Conservation (phyloP, 345 rosid species). For the Pistacia atlantica region DNA sequence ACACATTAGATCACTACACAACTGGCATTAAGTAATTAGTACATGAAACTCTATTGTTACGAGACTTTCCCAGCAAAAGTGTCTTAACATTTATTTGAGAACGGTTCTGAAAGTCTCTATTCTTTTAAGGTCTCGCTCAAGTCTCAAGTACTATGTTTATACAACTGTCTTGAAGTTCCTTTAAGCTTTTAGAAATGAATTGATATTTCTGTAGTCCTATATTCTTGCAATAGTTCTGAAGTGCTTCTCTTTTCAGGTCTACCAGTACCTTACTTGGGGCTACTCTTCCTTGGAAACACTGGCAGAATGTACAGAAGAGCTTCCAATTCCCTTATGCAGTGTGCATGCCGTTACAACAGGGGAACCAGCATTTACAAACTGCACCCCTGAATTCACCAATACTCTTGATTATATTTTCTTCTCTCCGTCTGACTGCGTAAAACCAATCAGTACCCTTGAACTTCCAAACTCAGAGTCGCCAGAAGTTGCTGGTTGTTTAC, state of each 20-base stretch:
- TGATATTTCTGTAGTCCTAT: neutral
- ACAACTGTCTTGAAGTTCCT: neutral
- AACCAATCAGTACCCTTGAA: constrained; percentile 64
- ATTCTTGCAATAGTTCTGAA: neutral
- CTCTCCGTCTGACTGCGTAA: constrained; percentile 57
- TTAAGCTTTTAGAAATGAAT: neutral
- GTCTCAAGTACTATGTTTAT: neutral
- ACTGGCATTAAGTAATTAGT: neutral
- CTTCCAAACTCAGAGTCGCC: constrained; percentile 61
- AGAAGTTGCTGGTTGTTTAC: constrained; percentile 67
- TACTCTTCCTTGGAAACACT: constrained; percentile 28
- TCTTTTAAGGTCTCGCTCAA: neutral
- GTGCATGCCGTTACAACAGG: constrained; percentile 67
- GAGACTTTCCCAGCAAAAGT: neutral
- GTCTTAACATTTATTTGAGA: too few relatives aligned
- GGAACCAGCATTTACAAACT: constrained; percentile 89
- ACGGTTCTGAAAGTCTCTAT: too few relatives aligned
- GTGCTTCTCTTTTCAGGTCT: constrained; percentile 58
- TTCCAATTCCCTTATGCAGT: constrained; percentile 66
- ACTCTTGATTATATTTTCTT: constrained; percentile 88
- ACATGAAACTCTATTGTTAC: neutral
- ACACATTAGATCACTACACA: neutral
- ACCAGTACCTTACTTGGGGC: constrained; percentile 71
- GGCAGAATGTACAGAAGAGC: constrained; percentile 46
- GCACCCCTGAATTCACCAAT: constrained; percentile 77